These are phyloP conservation scores for Amanita pseudoporphyria DNA, from an alignment of 768 basidiomycete genomes.

Conservation along the genomic window DNA sequence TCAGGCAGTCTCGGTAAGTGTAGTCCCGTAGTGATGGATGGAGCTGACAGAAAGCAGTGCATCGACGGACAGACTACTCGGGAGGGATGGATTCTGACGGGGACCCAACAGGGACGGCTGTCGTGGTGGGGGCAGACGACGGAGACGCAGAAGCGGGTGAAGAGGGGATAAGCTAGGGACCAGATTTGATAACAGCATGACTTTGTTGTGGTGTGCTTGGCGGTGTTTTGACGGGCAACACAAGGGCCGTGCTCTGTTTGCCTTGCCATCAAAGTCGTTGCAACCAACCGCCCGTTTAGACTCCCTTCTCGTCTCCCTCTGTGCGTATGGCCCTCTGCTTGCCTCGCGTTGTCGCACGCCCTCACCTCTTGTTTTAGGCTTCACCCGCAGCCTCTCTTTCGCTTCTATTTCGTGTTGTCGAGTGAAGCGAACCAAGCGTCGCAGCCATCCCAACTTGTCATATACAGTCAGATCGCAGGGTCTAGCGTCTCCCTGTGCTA, in stretches of 20 bases:
- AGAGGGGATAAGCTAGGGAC: neutral
- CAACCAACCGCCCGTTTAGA: constrained; percentile 28
- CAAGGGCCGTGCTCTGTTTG: constrained; percentile 26
- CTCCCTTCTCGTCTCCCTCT: constrained; percentile 18
- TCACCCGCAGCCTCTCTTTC: neutral
- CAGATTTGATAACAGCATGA: neutral
- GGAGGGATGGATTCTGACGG: constrained; percentile 42
- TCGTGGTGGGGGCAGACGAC: constrained; percentile 44
- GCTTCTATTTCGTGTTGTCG: constrained; percentile 2
- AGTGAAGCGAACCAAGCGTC: constrained; percentile 16
- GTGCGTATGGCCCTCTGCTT: constrained; percentile 8
- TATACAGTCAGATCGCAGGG: constrained; percentile 6
- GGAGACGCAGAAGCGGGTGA: constrained; percentile 9
- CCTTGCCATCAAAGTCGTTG: constrained; percentile 32
- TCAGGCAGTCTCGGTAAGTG: constrained; percentile 31
- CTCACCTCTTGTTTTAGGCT: neutral
- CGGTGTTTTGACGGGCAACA: constrained; percentile 27
- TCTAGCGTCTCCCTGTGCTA: neutral
- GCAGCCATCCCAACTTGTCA: constrained; percentile 17
- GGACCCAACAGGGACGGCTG: constrained; percentile 43
- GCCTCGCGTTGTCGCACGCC: neutral
- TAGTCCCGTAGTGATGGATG: neutral
- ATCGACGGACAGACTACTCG: constrained; percentile 34
- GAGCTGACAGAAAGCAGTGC: constrained; percentile 21
- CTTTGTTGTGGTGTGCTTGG: constrained; percentile 20